Conservation (phyloP, 148 eudicot species). For the Rhododendron simsii region DNA sequence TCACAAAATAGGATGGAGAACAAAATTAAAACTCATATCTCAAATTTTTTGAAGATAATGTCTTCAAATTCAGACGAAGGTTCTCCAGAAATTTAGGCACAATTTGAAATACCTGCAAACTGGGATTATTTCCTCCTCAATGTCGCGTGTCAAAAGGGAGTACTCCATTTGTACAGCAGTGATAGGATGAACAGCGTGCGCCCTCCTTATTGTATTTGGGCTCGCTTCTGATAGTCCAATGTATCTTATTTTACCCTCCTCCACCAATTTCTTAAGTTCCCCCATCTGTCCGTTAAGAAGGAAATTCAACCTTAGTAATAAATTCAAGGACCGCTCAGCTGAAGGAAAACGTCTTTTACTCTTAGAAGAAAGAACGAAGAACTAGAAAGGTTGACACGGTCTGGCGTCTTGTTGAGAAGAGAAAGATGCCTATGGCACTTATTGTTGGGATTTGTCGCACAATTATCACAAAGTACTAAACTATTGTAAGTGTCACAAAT, state of each 20-base stretch:
- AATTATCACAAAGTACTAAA: no score
- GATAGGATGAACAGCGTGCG: constrained; percentile 71
- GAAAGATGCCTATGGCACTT: not conserved
- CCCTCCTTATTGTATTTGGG: constrained; percentile 64
- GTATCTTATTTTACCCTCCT: constrained; percentile 37
- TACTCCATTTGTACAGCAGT: constrained; percentile 72
- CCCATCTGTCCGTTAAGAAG: not conserved
- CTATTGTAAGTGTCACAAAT: no score
- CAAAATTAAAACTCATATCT: not conserved
- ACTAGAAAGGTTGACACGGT: not conserved
- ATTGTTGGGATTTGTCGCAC: no score
- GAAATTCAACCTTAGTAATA: not conserved
- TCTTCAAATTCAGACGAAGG: not conserved
- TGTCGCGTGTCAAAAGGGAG: constrained; percentile 71
- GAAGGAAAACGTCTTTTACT: not conserved
- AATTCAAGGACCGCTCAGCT: not conserved
- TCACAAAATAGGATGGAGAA: not conserved
- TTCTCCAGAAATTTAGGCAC: not conserved
- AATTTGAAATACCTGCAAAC: constrained; percentile 49
- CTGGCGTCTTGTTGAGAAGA: not conserved
- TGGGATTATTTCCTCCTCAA: constrained; percentile 66
- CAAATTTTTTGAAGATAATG: not conserved
- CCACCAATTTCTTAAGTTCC: not conserved
- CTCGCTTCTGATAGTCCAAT: constrained; percentile 70
- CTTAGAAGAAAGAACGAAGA: not conserved